Evolutionary conservation across 257 asterid genomes (phyloP), one percentile per base, ranked within the genome.

Genomic region (Scutellaria baicalensis): DNA sequence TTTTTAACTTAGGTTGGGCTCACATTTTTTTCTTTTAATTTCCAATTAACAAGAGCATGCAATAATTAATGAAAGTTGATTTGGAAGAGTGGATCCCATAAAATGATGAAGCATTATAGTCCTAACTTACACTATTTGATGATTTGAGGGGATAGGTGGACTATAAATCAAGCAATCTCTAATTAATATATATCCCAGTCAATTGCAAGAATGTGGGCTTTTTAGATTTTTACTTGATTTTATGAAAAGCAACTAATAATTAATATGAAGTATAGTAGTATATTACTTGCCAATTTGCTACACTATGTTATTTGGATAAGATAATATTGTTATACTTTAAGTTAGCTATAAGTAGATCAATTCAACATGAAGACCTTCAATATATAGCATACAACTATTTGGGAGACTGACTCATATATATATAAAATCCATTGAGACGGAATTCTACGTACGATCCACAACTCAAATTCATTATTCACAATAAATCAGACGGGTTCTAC

Each of bases 201-300:
- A 66, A 73, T n/a, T 23, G 78, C 74, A 66, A 39, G 64, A 74
- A 74, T 69, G 75, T 59, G 55, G 78, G 76, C 78, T 77, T 59
- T 69, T 61, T 20, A 62, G 71, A 69, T 11, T 21, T 2, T 59
- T 56, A 14, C 23, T 71, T 81, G 56, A 77, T 74, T 57, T 42
- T n/a, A 36, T 16, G 17, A 62, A 74, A 77, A 77, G 80, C 73
- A 74, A 59, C 17, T 38, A 43, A 14, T 51, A 6, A 20, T 13
- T 33, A 67, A 50, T 18, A 50, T 39, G 40, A 51, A 38, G 38
- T 2, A 13, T n/a, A n/a, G n/a, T n/a, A n/a, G n/a, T 27, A 27
- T 27, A 3, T 27, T n/a, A n/a, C 2, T 27, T 27, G 0, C 33
- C 0, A 27, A 3, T 27, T 27, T 27, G 33, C n/a, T n/a, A n/a